Conservation (phyloP, 352 stramenopile genomes). For the Phytophthora litchii region DNA sequence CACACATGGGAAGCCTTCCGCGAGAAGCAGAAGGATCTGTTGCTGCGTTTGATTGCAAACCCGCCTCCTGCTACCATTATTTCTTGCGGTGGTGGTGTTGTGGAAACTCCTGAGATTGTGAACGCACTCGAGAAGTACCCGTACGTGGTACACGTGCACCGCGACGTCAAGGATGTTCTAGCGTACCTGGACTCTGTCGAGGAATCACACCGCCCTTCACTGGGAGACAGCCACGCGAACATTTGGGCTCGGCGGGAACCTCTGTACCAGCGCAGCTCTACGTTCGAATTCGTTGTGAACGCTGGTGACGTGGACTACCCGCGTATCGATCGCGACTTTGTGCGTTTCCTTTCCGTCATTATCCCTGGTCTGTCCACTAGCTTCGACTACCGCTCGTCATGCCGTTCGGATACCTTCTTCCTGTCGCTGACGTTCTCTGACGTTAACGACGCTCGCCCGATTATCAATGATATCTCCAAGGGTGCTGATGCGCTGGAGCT, state of each 20-base stretch:
- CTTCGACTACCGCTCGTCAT: constrained; percentile 61
- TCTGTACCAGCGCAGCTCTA: constrained; percentile 56
- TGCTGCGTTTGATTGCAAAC: constrained; percentile 66
- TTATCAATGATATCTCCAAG: constrained; percentile 58
- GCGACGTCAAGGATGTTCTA: constrained; percentile 75
- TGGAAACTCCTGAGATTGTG: constrained; percentile 75
- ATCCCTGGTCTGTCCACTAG: constrained; percentile 47
- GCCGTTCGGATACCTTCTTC: constrained; percentile 74
- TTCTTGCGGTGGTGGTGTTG: constrained; percentile 84
- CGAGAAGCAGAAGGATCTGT: constrained; percentile 56
- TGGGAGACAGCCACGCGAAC: constrained; percentile 61
- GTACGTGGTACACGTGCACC: constrained; percentile 75
- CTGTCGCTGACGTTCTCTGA: constrained; percentile 79
- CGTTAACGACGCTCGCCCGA: constrained; percentile 46
- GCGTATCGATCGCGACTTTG: constrained; percentile 76
- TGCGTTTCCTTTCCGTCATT: constrained; percentile 66
- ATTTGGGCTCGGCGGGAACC: constrained; percentile 64
- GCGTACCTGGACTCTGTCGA: constrained; percentile 58
- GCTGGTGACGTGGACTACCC: constrained; percentile 55
- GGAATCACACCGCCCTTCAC: constrained; percentile 57
- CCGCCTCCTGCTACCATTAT: constrained; percentile 73
- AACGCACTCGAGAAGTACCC: constrained; percentile 63
- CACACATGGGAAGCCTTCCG: constrained; percentile 82
- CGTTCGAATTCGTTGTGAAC: constrained; percentile 73
- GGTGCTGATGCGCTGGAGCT: constrained; percentile 97